A percentile compares a stretch with the other conserved stretches of the same genome.
phyloP scores from a whole-genome alignment of 495 filamentous ascomycete species.

The Lindgomyces ingoldianus region DNA sequence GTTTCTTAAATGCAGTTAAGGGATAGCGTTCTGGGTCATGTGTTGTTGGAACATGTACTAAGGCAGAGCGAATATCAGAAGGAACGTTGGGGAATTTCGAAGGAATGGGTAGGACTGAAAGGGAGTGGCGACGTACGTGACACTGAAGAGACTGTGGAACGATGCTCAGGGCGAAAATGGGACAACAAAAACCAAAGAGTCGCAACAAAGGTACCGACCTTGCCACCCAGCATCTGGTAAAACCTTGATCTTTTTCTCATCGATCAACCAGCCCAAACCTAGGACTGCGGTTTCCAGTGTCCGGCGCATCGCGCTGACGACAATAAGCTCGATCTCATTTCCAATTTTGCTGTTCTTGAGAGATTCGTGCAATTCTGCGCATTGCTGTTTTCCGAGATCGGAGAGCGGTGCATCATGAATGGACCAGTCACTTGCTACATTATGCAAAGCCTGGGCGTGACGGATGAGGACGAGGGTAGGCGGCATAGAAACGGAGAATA shows the following conservation, averaged over 20 bases:
- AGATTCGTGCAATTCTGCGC: slow-evolving; percentile 49
- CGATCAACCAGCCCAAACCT: slow-evolving; percentile 54
- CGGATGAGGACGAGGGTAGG: slow-evolving; percentile 31
- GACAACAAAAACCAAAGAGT: neutral
- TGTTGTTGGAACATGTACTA: too few relatives aligned
- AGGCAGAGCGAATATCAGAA: too few relatives aligned
- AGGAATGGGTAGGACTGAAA: too few relatives aligned
- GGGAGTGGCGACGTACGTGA: too few relatives aligned
- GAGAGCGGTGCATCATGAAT: slow-evolving; percentile 59
- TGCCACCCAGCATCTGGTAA: slow-evolving; percentile 56
- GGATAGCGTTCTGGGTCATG: too few relatives aligned
- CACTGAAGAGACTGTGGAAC: too few relatives aligned
- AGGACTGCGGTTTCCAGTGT: slow-evolving; percentile 59
- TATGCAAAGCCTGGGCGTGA: slow-evolving; percentile 31
- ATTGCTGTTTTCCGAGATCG: slow-evolving; percentile 56
- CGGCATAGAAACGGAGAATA: slow-evolving; percentile 6
- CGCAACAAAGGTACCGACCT: slow-evolving; percentile 43
- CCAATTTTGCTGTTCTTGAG: slow-evolving; percentile 52
- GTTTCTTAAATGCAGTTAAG: too few relatives aligned
- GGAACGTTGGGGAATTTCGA: too few relatives aligned
- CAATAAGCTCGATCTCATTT: slow-evolving; percentile 55
- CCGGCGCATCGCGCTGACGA: slow-evolving; percentile 60
- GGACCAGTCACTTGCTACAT: slow-evolving; percentile 26
- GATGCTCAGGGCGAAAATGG: too few relatives aligned
- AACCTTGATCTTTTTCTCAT: slow-evolving; percentile 53